Percentiles rank a stretch among this genome's conserved stretches.
These are phyloP conservation scores for Myrica gale DNA, from an alignment of 306 rosid genomes.

Conservation along the genomic window DNA sequence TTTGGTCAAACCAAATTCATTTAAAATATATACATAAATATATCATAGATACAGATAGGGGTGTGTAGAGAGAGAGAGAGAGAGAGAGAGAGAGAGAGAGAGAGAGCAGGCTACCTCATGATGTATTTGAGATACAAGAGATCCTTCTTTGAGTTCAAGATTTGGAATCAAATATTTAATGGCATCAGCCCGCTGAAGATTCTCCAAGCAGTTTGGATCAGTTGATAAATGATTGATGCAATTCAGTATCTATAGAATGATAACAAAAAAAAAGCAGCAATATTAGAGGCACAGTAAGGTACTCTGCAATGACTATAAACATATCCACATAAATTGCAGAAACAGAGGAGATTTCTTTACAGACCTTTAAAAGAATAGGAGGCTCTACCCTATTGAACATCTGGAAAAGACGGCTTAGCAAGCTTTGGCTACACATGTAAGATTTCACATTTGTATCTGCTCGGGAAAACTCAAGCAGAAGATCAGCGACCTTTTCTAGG, in stretches of 20 bases:
- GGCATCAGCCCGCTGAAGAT: conserved; percentile 99
- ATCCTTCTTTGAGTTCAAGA: conserved; percentile 96
- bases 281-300: conserved; percentile 26
- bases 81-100: not conserved
- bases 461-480: conserved; percentile 94
- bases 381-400: conserved; percentile 99
- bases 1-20: too few relatives aligned
- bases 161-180: conserved; percentile 95
- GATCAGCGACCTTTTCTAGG: conserved; percentile 96
- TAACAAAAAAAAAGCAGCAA: conserved; percentile 17
- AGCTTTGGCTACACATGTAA: conserved; percentile 93
- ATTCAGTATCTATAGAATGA: conserved; percentile 67
- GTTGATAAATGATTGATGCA: conserved; percentile 91
- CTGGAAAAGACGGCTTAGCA: conserved; percentile 98
- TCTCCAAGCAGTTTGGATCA: conserved; percentile 99
- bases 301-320: conserved; percentile 11
- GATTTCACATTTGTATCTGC: conserved; percentile 95
- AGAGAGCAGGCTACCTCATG: conserved; percentile 59
- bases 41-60: too few relatives aligned
- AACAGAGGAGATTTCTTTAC: conserved; percentile 9
- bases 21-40: too few relatives aligned
- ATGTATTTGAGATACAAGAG: conserved; percentile 88
- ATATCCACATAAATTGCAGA: not conserved
- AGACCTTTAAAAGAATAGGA: conserved; percentile 89
- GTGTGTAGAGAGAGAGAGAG: too few relatives aligned